Conservation (phyloP, 768 basidiomycete genomes). For the Suillus clintonianus region DNA sequence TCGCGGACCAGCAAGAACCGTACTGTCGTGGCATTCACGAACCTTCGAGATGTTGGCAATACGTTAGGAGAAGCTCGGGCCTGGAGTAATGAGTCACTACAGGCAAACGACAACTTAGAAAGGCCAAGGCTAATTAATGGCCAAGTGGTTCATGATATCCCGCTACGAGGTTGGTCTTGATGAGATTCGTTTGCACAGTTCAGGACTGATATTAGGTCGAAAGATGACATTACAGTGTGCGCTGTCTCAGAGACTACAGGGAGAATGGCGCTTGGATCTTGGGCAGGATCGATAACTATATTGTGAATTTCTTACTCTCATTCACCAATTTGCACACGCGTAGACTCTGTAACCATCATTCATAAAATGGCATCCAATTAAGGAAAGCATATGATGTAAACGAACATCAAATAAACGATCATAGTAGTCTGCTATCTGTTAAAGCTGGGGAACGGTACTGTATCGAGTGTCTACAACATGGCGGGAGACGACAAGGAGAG, state of each 20-base stretch:
- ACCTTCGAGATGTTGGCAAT: slow-evolving; percentile 7
- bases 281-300: slow-evolving; percentile 35
- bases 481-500: no score
- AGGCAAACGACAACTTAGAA: background rate
- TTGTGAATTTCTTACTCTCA: slow-evolving; percentile 14
- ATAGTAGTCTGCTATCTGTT: no score
- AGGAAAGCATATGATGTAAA: background rate
- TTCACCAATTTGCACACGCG: background rate
- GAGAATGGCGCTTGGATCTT: slow-evolving; percentile 42
- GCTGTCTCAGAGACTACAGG: slow-evolving; percentile 49
- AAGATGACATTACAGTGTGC: slow-evolving; percentile 49
- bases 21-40: slow-evolving; percentile 25
- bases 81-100: background rate
- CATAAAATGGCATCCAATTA: background rate
- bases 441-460: no score
- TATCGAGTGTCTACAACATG: no score
- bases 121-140: slow-evolving; percentile 12
- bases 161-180: slow-evolving; percentile 27
- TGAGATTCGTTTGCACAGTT: no score
- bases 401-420: background rate
- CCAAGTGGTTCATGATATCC: slow-evolving; percentile 14
- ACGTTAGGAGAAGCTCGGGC: no score
- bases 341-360: background rate
- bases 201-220: background rate
- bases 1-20: slow-evolving; percentile 15